These are phyloP conservation scores for Setaria italica DNA, from an alignment of 202 grass and related monocot species.

Conservation along the genomic window DNA sequence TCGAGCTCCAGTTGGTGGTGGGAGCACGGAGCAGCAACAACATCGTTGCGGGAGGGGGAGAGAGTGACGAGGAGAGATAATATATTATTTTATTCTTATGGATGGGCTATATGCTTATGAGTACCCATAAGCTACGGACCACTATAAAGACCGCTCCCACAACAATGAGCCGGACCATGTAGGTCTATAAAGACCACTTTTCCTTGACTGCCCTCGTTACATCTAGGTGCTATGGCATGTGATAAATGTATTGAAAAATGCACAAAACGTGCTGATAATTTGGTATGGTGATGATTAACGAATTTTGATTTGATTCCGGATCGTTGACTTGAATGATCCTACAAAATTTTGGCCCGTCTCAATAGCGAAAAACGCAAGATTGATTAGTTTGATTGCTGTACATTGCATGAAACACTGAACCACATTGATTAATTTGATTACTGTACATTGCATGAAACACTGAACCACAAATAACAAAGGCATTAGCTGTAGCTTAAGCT, in stretches of 20 bases:
- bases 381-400: not conserved
- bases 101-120: too few relatives aligned
- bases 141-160: too few relatives aligned
- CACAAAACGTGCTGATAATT: not conserved
- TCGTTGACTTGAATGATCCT: not conserved
- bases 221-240: not conserved
- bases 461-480: not conserved
- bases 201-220: too few relatives aligned
- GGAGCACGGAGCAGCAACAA: too few relatives aligned
- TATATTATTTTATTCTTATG: too few relatives aligned
- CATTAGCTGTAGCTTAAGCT: slow-evolving; percentile 2
- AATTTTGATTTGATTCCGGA: not conserved
- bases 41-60: too few relatives aligned
- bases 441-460: not conserved
- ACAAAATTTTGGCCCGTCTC: not conserved
- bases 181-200: too few relatives aligned
- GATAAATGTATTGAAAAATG: not conserved
- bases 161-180: too few relatives aligned
- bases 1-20: too few relatives aligned
- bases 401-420: not conserved
- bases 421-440: not conserved
- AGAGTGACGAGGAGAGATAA: too few relatives aligned
- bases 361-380: too few relatives aligned
- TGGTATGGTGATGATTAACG: not conserved
- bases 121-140: too few relatives aligned